These are phyloP conservation scores for Citrus australasica DNA, from an alignment of 345 rosid genomes.

Conservation along the genomic window DNA sequence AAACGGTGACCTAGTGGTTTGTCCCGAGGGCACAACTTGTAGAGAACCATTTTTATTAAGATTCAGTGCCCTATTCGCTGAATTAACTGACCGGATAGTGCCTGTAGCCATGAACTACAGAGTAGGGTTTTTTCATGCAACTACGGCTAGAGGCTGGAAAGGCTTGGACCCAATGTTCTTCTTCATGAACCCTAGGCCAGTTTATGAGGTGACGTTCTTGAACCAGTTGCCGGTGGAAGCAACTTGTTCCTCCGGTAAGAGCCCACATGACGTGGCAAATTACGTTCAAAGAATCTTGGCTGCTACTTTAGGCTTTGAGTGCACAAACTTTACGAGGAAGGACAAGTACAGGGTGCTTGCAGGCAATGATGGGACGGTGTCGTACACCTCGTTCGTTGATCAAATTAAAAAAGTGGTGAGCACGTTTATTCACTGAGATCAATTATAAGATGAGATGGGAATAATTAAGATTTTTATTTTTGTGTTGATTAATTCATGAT, in stretches of 20 bases:
- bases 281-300: slow-evolving; percentile 87
- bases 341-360: slow-evolving; percentile 81
- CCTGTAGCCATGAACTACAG: slow-evolving; percentile 92
- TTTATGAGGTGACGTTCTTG: slow-evolving; percentile 89
- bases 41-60: slow-evolving; percentile 82
- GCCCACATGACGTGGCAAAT: slow-evolving; percentile 88
- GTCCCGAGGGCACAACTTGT: slow-evolving; percentile 95
- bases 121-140: slow-evolving; percentile 95
- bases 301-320: slow-evolving; percentile 83
- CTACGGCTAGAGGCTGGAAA: slow-evolving; percentile 92
- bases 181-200: slow-evolving; percentile 93
- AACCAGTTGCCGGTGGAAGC: slow-evolving; percentile 76
- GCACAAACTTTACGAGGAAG: slow-evolving; percentile 87
- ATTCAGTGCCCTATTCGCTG: slow-evolving; percentile 88
- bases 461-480: slow-evolving; percentile 1
- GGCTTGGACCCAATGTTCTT: slow-evolving; percentile 84
- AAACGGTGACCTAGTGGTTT: slow-evolving; percentile 73
- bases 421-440: slow-evolving; percentile 27
- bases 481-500: neutral
- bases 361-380: slow-evolving; percentile 81
- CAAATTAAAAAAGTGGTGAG: slow-evolving; percentile 54
- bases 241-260: slow-evolving; percentile 87
- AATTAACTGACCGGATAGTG: slow-evolving; percentile 73
- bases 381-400: slow-evolving; percentile 46
- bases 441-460: neutral